Evolutionary conservation across 2,329 filamentous ascomycete genomes (phyloP).

Genomic region (Alternaria arbusti): DNA sequence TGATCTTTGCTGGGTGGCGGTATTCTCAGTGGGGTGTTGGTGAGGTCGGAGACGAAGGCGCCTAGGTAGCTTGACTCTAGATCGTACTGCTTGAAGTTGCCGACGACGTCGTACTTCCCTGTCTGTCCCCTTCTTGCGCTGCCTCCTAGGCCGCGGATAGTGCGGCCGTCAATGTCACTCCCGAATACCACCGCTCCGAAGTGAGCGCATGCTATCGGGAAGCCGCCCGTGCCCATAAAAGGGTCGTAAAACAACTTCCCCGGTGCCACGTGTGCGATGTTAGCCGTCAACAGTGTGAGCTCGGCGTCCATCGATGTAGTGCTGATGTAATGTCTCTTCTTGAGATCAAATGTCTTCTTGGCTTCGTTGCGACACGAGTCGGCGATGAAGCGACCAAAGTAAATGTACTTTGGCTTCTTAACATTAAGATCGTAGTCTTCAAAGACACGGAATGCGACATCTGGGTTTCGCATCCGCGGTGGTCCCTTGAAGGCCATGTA

Average conservation of each 20-base stretch:
- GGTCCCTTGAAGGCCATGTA: constrained; percentile 80
- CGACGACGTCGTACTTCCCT: constrained; percentile 58
- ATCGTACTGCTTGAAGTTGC: constrained; percentile 87
- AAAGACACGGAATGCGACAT: constrained; percentile 78
- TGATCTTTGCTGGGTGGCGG: constrained; percentile 8
- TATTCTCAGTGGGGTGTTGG: constrained; percentile 74
- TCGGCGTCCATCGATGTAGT: constrained; percentile 98
- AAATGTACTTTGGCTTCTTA: constrained; percentile 62
- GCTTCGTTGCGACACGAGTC: constrained; percentile 69
- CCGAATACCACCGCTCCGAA: constrained; percentile 86
- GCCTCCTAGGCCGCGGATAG: constrained; percentile 73
- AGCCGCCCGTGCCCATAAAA: constrained; percentile 93
- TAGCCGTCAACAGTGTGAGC: constrained; percentile 87
- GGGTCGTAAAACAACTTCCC: constrained; percentile 93
- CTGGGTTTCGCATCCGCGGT: constrained; percentile 72
- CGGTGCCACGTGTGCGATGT: constrained; percentile 80
- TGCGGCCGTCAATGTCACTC: constrained; percentile 91
- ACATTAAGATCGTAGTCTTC: constrained; percentile 74
- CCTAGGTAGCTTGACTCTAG: constrained; percentile 72
- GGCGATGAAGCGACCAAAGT: constrained; percentile 75
- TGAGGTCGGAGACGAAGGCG: constrained; percentile 84
- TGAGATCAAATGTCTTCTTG: constrained; percentile 80
- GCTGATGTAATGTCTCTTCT: constrained; percentile 91
- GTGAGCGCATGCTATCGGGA: constrained; percentile 86
- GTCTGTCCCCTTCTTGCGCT: constrained; percentile 49